Evolutionary conservation across 2,329 filamentous ascomycete species (phyloP).

Genomic region (Aspergillus viridinutans): DNA sequence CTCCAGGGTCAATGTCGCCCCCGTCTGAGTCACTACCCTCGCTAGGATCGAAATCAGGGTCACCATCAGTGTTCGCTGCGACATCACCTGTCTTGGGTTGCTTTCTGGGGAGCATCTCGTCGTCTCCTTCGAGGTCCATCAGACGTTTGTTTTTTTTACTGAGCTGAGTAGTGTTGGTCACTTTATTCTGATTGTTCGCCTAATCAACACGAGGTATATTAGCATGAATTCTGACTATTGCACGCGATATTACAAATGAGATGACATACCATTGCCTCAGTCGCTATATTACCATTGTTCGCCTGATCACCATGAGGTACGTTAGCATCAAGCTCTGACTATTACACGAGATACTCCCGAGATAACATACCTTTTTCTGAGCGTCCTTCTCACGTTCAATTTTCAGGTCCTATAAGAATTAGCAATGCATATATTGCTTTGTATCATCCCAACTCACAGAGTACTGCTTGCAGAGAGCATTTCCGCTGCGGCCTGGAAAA

Average conservation of each 20-base stretch:
- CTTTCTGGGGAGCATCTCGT: neutral
- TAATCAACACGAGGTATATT: neutral
- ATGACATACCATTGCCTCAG: neutral
- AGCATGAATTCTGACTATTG: neutral
- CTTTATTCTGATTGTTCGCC: neutral
- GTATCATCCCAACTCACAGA: neutral
- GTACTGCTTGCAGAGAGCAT: neutral
- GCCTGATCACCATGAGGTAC: neutral
- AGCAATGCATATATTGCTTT: neutral
- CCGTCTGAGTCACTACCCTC: neutral
- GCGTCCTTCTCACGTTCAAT: neutral
- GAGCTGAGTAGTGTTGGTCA: neutral
- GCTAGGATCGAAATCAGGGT: neutral
- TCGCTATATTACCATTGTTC: too few relatives aligned
- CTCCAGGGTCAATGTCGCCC: neutral
- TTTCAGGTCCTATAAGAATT: neutral
- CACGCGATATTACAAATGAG: neutral
- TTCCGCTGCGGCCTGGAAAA: neutral
- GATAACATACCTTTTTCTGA: neutral
- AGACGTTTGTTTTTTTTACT: neutral
- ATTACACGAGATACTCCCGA: neutral
- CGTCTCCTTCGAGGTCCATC: neutral
- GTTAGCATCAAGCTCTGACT: neutral
- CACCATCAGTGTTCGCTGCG: neutral
- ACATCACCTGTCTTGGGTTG: neutral